Conservation (phyloP, 108 stramenopile genomes). For the Discostella stelligeroides region DNA sequence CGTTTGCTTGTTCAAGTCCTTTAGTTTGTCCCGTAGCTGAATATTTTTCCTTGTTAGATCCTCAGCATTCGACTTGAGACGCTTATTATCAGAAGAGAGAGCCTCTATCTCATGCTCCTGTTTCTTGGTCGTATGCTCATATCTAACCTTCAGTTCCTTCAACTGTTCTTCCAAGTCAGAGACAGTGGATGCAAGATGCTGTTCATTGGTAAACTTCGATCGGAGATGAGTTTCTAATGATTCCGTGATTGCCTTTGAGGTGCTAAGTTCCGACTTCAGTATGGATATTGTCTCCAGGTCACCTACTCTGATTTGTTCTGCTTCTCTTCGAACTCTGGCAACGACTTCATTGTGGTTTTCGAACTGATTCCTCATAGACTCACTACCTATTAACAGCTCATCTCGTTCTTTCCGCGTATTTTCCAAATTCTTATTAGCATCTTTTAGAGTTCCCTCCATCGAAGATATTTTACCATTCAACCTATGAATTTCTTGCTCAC, state of each 20-base stretch:
- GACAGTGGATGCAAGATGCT: conserved; percentile 53
- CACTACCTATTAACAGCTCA: conserved; percentile 37
- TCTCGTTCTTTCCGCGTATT: conserved; percentile 45
- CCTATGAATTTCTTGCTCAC: conserved; percentile 24
- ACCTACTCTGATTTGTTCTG: conserved; percentile 28
- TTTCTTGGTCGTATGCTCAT: conserved; percentile 44
- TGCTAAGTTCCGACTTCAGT: conserved; percentile 51
- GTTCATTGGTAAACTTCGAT: conserved; percentile 57
- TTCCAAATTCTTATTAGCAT: conserved; percentile 32
- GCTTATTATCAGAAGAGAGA: conserved; percentile 40
- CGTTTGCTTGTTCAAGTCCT: conserved; percentile 52
- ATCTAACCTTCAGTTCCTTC: conserved; percentile 39
- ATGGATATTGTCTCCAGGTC: conserved; percentile 48
- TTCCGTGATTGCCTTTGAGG: conserved; percentile 60
- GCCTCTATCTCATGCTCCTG: conserved; percentile 48
- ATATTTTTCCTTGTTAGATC: conserved; percentile 54
- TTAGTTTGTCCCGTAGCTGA: conserved; percentile 34
- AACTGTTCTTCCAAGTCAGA: conserved; percentile 48
- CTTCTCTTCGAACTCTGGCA: conserved; percentile 25
- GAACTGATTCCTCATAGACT: conserved; percentile 32
- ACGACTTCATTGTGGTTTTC: conserved; percentile 46
- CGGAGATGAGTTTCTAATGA: conserved; percentile 56
- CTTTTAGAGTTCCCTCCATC: conserved; percentile 26
- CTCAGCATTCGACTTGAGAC: conserved; percentile 39
- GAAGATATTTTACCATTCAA: conserved; percentile 35